Evolutionary conservation across 805 yeast species (phyloP), one percentile per base, ranked within the genome.

Genomic region (Wickerhamomyces sydowiorum): DNA sequence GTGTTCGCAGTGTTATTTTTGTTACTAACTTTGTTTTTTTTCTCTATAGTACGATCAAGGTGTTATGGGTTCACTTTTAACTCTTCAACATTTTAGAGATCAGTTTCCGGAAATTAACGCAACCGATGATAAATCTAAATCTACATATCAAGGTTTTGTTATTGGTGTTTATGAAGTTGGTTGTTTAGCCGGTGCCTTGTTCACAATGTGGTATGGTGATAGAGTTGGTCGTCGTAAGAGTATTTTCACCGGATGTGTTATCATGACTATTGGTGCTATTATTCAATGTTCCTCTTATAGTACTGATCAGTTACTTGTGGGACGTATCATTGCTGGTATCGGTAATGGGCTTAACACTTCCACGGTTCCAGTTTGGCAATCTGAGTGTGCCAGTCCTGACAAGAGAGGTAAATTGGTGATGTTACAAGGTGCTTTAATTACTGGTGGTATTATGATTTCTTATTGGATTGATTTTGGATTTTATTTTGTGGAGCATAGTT

Each of bases 391-490:
- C 2, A 32, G 14, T 19, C 35, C 35, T 7, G 20, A 19, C 15
- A 32, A 32, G 23, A 32, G 35, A 32, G 35, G 35, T 9, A 32
- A 32, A 32, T 32, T 75, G 61, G 49, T 81, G 81, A 19, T 48
- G 78, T 73, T 70, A 48, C 49, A 72, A 30, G 81, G 80, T 34
- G 76, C 78, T 7, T 48, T 71, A 37, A 51, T 73, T 33, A 64
- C 76, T 3, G 70, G 66, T 44, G 78, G 77, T 50, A 40, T 53
- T 6, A 36, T 43, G 13, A 47, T 49, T 24, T 43, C 53, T 15
- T 51, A 51, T 25, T 37, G 40, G 35, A 62, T 75, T 7, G 49
- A 47, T 42, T 37, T 32, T 58, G 6, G 37, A 34, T 7, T 44
- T 47, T 35, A 52, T 60, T 23, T 67, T 67, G 62, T 60, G 9